Evolutionary conservation across 257 asterid species (phyloP).

Genomic region (Solanum etuberosum): DNA sequence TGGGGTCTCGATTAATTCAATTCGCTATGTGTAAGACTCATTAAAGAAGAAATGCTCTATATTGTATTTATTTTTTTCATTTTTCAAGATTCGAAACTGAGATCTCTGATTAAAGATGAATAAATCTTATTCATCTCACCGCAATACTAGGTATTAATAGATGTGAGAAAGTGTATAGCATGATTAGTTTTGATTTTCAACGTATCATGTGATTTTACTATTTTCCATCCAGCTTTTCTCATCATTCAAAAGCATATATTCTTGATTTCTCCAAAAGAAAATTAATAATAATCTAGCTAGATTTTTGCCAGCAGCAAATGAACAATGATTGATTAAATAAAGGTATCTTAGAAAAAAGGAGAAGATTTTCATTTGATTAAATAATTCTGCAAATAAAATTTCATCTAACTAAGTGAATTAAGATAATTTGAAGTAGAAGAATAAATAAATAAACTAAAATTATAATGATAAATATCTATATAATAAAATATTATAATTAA

Average conservation of each 20-base stretch:
- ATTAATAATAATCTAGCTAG: not conserved
- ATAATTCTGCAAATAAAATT: not conserved
- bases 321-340: not conserved
- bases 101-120: not conserved
- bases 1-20: not conserved
- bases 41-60: not conserved
- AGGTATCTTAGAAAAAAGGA: not conserved
- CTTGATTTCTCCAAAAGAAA: not conserved
- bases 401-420: not conserved
- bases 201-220: not conserved
- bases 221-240: not conserved
- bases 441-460: not conserved
- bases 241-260: not conserved
- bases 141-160: not conserved
- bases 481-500: not conserved
- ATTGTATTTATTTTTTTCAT: not conserved
- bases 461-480: too few species aligned
- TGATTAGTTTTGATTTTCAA: not conserved
- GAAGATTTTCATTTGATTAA: not conserved
- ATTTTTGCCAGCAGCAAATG: not conserved
- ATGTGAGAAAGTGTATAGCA: not conserved
- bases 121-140: not conserved
- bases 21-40: not conserved
- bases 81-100: not conserved
- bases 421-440: not conserved